Evolutionary conservation across 192 early-diverging fungal species (phyloP), one percentile per base, ranked within the genome.

Genomic region (Rhizoclosmatium globosum): DNA sequence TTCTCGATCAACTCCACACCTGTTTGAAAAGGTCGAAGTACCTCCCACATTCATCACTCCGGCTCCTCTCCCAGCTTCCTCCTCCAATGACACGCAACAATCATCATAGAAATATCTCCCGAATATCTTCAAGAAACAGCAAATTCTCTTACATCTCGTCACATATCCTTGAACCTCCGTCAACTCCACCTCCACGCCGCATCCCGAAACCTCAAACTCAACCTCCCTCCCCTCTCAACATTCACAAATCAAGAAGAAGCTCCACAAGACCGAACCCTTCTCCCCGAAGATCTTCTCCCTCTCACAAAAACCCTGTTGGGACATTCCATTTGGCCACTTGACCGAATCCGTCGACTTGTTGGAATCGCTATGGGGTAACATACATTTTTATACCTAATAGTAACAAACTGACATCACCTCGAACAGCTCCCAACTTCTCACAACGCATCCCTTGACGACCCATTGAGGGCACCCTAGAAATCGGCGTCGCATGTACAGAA

Each of bases 21-120:
- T 61, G 43, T 86, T 88, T 75, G 84, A 86, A 38, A 84, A 85
- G 59, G 61, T 88, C n/a, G 83, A 86, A 56, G 47, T 88, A 23
- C 58, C 87, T 4, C 87, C 87, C n/a, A 11, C 44, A 19, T 47
- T 59, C 44, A 41, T 62, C 21, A 23, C 19, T 1, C 42, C 31
- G 39, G 48, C 73, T 31, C 21, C 62, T 17, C n/a, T 21, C 56
- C 56, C 13, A 57, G 56, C 15, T 57, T 15, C 13, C 15, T 21
- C 56, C n/a, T 17, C 56, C n/a, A 17, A 15, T 57, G 56, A 17
- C 56, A 64, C 21, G 9, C 50, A 53, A 53, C 9, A 53, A 17
- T 53, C 50, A 7, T 13, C 50, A 13, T 17, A 53, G 50, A 53
- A 53, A 17, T 53, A 7, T 13, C 6, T 53, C 50, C 50, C 13